Evolutionary conservation across 2,329 filamentous ascomycete genomes (phyloP).

Genomic region (Colletotrichum cordylinicola): DNA sequence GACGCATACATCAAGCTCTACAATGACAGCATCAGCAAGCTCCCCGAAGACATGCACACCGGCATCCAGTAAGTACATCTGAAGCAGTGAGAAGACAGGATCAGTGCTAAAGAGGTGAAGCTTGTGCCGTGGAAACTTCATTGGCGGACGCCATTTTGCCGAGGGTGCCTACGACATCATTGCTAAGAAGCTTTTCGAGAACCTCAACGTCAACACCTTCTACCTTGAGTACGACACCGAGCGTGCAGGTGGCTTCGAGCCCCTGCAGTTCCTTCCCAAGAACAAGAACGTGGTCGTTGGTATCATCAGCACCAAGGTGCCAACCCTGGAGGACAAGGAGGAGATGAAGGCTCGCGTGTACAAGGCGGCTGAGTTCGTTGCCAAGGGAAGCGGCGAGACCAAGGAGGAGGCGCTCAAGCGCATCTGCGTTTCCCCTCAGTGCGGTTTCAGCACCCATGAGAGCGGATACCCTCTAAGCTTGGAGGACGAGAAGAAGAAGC

Average conservation of each 20-base stretch:
- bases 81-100: fast-evolving
- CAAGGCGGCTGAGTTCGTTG: conserved; percentile 71
- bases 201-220: conserved; percentile 69
- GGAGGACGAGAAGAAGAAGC: conserved; percentile 76
- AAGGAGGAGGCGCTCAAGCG: conserved; percentile 72
- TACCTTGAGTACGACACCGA: conserved; percentile 74
- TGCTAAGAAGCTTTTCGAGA: conserved; percentile 68
- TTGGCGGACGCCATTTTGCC: conserved; percentile 69
- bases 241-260: conserved; percentile 70
- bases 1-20: conserved; percentile 80
- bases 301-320: conserved; percentile 68
- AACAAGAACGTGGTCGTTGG: conserved; percentile 70
- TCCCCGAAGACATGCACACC: conserved; percentile 74
- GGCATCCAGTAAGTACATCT: conserved; percentile 62
- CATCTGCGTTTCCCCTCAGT: conserved; percentile 73
- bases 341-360: conserved; percentile 65
- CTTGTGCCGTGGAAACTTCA: conserved; percentile 64
- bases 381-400: conserved; percentile 68
- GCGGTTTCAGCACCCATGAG: conserved; percentile 77
- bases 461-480: conserved; percentile 72
- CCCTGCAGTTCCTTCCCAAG: conserved; percentile 64
- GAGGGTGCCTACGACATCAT: conserved; percentile 73
- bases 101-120: neutral
- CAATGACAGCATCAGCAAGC: conserved; percentile 71
- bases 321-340: conserved; percentile 66